These are phyloP conservation scores for Daldinia bambusicola DNA, from an alignment of 495 filamentous ascomycete genomes.

Conservation along the genomic window DNA sequence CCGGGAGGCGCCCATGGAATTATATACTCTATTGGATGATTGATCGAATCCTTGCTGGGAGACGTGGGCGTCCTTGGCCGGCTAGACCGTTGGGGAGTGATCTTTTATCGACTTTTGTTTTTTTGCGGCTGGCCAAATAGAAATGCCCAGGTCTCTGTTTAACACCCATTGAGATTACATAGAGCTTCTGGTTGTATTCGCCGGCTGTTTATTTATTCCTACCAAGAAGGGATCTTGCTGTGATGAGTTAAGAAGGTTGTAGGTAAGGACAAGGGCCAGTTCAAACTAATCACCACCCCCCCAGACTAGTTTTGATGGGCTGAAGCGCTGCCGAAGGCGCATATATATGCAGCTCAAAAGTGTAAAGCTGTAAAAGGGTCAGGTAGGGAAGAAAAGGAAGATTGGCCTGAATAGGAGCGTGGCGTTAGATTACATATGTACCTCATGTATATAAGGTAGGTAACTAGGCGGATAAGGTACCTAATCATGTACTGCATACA, in stretches of 20 bases:
- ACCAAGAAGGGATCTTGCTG: constrained; percentile 19
- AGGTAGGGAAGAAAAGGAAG: constrained; percentile 1
- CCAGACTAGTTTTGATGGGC: constrained; percentile 35
- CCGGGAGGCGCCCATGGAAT: constrained; percentile 48
- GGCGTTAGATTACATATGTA: constrained; percentile 8
- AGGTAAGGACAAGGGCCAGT: constrained; percentile 34
- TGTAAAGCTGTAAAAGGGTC: constrained; percentile 28
- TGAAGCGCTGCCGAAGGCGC: constrained; percentile 39
- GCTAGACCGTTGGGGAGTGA: constrained; percentile 15
- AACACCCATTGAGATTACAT: background rate
- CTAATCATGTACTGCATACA: constrained; percentile 8
- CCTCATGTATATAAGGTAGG: constrained; percentile 4
- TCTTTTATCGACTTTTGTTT: constrained; percentile 27
- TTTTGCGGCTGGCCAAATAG: constrained; percentile 15
- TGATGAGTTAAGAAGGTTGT: constrained; percentile 26
- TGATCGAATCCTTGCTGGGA: constrained; percentile 34
- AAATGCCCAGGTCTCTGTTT: constrained; percentile 1
- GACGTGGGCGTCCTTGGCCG: constrained; percentile 21
- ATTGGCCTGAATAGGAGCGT: constrained; percentile 7
- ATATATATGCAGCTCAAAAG: constrained; percentile 25
- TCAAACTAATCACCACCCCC: constrained; percentile 15
- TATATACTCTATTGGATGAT: constrained; percentile 45
- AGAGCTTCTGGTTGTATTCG: constrained; percentile 4
- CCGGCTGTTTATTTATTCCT: constrained; percentile 32
- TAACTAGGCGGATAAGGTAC: background rate